Evolutionary conservation across 177 flowering plant genomes (phyloP), one percentile per base, ranked within the genome.

Genomic region (Tripterygium wilfordii): DNA sequence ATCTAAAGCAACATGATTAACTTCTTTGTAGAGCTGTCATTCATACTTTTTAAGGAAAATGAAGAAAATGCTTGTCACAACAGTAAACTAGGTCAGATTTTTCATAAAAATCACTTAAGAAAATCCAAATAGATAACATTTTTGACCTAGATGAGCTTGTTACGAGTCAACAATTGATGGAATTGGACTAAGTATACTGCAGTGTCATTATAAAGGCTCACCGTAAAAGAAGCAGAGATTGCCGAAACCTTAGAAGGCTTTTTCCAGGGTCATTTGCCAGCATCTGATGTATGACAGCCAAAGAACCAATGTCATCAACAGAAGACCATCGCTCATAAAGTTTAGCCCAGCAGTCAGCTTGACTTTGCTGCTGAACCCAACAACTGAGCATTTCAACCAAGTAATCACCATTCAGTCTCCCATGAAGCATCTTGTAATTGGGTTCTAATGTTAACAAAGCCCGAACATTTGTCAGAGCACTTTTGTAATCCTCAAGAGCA

Each of bases 271-370:
- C 85, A 54, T 67, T 78, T 5, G 37, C 71, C 42, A 87, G 60
- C 96, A 87, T 87, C 51, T 82, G 96, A 54, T 82, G 88, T 25
- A 84, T 79, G 51, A 84, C 81, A 61, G 96, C 92, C 23, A 87
- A 67, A 41, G 96, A 87, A 12, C 96, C 96, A 53, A 84, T 73
- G 66, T 87, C 96, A 72, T 87, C 96, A 27, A 87, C 87, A 46
- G 66, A 69, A 2, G 96, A 87, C 92, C 96, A 87, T 38, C 80
- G 53, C 30, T 84, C 80, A 58, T 82, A 78, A 5, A 87, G 74
- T 43, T 78, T 83, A 79, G 82, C 68, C 96, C 96, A 87, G 53
- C 96, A 87, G 46, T 87, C 96, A 36, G 87, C 88, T 38, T 59
- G 74, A 49, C 68, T 72, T 67, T 71, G 60, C 39, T 65, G 74